Evolutionary conservation across 78 protist species (phyloP).

Genomic region (Guillardia theta): DNA sequence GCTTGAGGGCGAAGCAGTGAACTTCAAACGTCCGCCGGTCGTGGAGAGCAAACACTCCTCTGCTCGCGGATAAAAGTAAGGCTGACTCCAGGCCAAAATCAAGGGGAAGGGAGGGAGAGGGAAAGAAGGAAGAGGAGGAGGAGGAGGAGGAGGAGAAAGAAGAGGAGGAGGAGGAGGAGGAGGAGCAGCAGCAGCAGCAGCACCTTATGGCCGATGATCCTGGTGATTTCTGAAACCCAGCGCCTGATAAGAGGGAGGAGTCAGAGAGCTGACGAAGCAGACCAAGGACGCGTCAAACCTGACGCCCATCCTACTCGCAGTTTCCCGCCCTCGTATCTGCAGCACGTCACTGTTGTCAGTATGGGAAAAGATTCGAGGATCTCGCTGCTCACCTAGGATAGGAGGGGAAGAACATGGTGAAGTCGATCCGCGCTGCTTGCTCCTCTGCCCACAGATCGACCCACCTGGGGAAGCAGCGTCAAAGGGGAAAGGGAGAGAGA

Average conservation of each 20-base stretch:
- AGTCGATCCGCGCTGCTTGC: not conserved
- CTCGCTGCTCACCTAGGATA: no score
- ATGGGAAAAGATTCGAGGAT: not conserved
- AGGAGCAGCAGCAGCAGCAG: not conserved
- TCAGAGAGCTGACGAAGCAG: no score
- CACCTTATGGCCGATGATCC: conserved; percentile 24
- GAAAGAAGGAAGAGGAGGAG: not conserved
- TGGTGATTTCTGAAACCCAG: conserved; percentile 34
- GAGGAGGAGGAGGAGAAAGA: not conserved
- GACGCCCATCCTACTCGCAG: not conserved
- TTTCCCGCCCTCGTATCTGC: no score
- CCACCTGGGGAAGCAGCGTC: not conserved
- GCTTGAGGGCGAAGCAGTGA: conserved; percentile 43
- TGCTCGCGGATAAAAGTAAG: not conserved
- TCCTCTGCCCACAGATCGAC: not conserved
- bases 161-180: not conserved
- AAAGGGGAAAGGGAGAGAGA: not conserved
- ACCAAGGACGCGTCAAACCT: no score
- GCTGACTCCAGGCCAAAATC: no score
- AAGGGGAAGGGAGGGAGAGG: not conserved
- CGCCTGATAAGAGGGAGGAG: no score
- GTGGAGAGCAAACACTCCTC: not conserved
- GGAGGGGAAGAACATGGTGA: not conserved
- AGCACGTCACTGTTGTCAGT: no score
- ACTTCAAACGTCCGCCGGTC: not conserved